Evolutionary conservation across 1,284 basidiomycete species (phyloP).

Genomic region (Vanrija pseudolonga): DNA sequence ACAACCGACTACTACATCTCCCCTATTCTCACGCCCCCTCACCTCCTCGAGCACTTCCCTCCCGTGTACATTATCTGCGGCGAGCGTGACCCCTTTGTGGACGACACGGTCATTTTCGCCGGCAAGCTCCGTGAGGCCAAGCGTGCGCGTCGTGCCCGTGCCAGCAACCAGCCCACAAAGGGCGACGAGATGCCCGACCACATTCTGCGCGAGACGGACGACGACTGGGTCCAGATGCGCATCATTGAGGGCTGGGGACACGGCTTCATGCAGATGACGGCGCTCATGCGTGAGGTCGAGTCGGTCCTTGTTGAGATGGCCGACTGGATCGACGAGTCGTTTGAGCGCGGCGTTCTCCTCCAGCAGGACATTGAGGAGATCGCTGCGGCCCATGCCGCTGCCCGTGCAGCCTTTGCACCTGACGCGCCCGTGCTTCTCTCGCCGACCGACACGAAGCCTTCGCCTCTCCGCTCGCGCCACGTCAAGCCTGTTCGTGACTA

Average conservation of each 20-base stretch:
- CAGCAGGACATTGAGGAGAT: slow-evolving; percentile 37
- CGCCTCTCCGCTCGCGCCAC: slow-evolving; percentile 27
- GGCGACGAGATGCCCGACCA: slow-evolving; percentile 51
- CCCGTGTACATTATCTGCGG: slow-evolving; percentile 88
- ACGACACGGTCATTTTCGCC: slow-evolving; percentile 90
- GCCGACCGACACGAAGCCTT: slow-evolving; percentile 5
- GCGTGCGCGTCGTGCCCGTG: slow-evolving; percentile 67
- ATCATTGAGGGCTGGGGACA: slow-evolving; percentile 88
- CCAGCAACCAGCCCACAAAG: slow-evolving; percentile 17
- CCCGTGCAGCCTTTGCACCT: slow-evolving; percentile 15
- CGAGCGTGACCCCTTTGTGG: slow-evolving; percentile 94
- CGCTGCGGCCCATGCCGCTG: slow-evolving; percentile 19
- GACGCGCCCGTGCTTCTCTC: slow-evolving; percentile 5
- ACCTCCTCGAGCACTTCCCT: slow-evolving; percentile 85
- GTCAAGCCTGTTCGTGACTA: slow-evolving; percentile 43
- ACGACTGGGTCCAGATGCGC: slow-evolving; percentile 93
- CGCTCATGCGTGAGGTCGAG: slow-evolving; percentile 72
- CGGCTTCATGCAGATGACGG: slow-evolving; percentile 91
- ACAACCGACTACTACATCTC: slow-evolving; percentile 91
- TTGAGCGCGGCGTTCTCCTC: slow-evolving; percentile 51
- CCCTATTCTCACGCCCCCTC: slow-evolving; percentile 80
- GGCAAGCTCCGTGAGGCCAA: slow-evolving; percentile 91
- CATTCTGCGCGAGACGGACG: slow-evolving; percentile 66
- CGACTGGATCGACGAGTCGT: slow-evolving; percentile 85
- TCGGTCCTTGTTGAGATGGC: slow-evolving; percentile 78